phyloP scores from a whole-genome alignment of 805 yeast species.

The Lachancea mirantina region DNA sequence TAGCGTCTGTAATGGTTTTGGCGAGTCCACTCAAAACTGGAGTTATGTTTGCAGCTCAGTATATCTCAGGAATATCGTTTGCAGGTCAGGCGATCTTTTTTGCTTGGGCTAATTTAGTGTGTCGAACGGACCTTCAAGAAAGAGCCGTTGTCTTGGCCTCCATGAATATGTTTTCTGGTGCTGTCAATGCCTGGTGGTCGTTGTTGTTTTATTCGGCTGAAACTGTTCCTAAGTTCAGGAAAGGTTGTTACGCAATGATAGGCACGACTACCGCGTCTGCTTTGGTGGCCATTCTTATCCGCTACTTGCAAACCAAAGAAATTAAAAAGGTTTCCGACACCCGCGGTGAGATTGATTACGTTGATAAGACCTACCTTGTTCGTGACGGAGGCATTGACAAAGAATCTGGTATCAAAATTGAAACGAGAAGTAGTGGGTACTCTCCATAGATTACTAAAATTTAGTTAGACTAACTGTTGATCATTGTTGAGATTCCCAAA shows the following conservation, averaged over 20 bases:
- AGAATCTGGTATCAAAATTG: no score
- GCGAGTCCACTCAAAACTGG: constrained; percentile 31
- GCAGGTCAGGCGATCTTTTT: constrained; percentile 50
- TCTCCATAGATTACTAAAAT: no score
- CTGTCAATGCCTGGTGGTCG: constrained; percentile 54
- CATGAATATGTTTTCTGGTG: constrained; percentile 50
- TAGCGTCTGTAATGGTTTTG: constrained; percentile 36
- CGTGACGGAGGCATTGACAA: no score
- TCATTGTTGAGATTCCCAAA: no score
- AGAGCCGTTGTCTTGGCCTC: constrained; percentile 52
- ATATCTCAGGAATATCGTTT: constrained; percentile 40
- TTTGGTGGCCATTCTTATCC: constrained; percentile 32
- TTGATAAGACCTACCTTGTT: no score
- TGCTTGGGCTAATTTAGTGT: constrained; percentile 51
- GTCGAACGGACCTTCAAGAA: constrained; percentile 48
- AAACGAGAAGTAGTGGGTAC: no score
- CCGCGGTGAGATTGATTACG: no score
- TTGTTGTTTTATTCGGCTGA: constrained; percentile 41
- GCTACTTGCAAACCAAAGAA: constrained; percentile 36
- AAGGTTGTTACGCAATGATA: constrained; percentile 48
- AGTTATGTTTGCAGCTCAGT: constrained; percentile 42
- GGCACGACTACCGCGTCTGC: constrained; percentile 38
- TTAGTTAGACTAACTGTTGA: no score
- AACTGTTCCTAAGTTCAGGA: constrained; percentile 40
- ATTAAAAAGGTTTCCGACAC: no score